Conservation (phyloP, 31 red algal species). For the Asparagopsis taxiformis region DNA sequence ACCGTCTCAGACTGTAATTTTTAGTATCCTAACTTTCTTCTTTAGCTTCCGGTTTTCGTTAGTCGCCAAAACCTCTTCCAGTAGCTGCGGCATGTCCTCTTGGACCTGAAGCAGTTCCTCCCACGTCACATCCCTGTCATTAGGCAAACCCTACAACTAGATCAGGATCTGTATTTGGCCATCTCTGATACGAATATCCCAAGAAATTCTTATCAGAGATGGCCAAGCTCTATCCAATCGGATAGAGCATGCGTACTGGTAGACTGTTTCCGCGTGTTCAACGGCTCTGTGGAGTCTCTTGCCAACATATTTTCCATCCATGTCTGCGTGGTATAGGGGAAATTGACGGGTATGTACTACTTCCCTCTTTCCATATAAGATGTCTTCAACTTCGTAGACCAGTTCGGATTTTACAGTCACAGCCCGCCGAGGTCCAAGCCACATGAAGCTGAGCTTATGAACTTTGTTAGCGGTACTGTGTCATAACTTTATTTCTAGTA, state of each 20-base stretch:
- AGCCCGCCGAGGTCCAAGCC: conserved; percentile 4
- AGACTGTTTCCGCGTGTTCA: neutral
- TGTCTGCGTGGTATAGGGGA: conserved; percentile 11
- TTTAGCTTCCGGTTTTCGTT: neutral
- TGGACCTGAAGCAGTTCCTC: neutral
- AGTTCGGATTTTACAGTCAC: too few species aligned
- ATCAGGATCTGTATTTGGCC: neutral
- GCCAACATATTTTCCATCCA: neutral
- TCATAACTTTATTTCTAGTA: too few species aligned
- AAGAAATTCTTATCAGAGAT: too few species aligned
- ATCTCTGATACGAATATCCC: neutral
- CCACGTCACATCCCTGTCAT: neutral
- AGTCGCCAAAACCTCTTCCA: neutral
- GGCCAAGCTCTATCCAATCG: too few species aligned
- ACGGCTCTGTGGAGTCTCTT: neutral
- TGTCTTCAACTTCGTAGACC: conserved; percentile 14
- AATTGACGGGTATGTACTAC: neutral
- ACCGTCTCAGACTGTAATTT: too few species aligned
- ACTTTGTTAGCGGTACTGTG: neutral
- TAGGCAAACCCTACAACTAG: neutral
- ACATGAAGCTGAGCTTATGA: conserved; percentile 1
- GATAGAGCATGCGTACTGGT: neutral
- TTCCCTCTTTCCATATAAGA: neutral
- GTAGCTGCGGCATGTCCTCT: conserved; percentile 9
- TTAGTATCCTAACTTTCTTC: too few species aligned